Evolutionary conservation across 306 rosid species (phyloP).

Genomic region (Trichosanthes cucumerina): DNA sequence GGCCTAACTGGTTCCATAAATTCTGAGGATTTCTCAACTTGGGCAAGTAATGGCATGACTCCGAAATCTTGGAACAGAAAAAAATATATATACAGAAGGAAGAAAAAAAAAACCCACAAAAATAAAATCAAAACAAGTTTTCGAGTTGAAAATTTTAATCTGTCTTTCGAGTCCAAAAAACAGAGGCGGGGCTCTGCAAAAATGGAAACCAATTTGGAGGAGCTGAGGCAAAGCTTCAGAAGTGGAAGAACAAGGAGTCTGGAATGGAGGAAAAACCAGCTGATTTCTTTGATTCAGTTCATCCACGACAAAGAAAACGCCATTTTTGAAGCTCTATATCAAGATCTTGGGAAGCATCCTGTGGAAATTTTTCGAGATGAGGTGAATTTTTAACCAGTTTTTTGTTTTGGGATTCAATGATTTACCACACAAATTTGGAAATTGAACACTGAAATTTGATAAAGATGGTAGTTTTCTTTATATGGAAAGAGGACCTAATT

Average conservation of each 20-base stretch:
- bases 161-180: background rate
- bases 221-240: conserved; percentile 45
- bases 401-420: background rate
- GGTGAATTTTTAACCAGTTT: conserved; percentile 19
- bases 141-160: too few species aligned
- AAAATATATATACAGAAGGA: background rate
- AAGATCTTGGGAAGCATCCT: conserved; percentile 87
- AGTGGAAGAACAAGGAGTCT: conserved; percentile 47
- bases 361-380: conserved; percentile 71
- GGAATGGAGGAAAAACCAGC: conserved; percentile 75
- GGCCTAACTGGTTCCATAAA: background rate
- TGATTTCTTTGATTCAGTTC: conserved; percentile 37
- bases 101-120: background rate
- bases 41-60: background rate
- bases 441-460: background rate
- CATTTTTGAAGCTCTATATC: conserved; percentile 42
- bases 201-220: conserved; percentile 25
- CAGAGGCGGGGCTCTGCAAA: conserved; percentile 3
- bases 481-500: background rate
- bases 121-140: background rate
- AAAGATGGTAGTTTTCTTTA: background rate
- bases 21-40: background rate
- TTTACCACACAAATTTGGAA: background rate
- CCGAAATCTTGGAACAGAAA: background rate
- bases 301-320: conserved; percentile 45